phyloP scores from a whole-genome alignment of 352 stramenopile species.

The Pythium phragmiticola region DNA sequence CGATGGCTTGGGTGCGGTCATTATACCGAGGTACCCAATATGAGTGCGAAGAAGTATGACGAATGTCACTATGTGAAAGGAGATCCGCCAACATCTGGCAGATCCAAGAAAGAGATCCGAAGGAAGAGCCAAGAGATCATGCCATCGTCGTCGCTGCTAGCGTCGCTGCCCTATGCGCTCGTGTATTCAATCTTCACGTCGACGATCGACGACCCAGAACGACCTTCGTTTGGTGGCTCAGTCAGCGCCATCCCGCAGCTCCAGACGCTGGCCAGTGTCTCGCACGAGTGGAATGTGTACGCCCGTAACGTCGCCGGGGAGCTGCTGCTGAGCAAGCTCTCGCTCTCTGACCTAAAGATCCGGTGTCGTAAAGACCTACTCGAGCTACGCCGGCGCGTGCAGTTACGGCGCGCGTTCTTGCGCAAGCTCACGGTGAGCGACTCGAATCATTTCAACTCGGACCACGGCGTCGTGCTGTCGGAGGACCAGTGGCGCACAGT shows the following conservation, averaged over 20 bases:
- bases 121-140: neutral
- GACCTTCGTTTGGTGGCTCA: neutral
- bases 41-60: neutral
- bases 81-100: neutral
- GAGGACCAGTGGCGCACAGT: conserved; percentile 10
- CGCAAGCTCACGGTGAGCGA: conserved; percentile 13
- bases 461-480: neutral
- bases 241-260: neutral
- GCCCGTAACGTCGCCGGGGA: conserved; percentile 2
- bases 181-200: conserved; percentile 22
- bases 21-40: neutral
- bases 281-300: conserved; percentile 11
- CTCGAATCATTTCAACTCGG: neutral
- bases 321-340: neutral
- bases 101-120: neutral
- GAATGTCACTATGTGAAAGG: neutral
- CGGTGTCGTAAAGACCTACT: conserved; percentile 1
- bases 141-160: neutral
- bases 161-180: conserved; percentile 11
- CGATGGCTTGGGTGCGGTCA: neutral
- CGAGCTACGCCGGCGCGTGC: conserved; percentile 1
- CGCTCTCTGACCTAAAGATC: conserved; percentile 1
- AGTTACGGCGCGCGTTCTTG: conserved; percentile 12
- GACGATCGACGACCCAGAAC: neutral
- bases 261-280: conserved; percentile 6